phyloP scores from a whole-genome alignment of 1,284 basidiomycete genomes.

The Ceratobasidium sp. region DNA sequence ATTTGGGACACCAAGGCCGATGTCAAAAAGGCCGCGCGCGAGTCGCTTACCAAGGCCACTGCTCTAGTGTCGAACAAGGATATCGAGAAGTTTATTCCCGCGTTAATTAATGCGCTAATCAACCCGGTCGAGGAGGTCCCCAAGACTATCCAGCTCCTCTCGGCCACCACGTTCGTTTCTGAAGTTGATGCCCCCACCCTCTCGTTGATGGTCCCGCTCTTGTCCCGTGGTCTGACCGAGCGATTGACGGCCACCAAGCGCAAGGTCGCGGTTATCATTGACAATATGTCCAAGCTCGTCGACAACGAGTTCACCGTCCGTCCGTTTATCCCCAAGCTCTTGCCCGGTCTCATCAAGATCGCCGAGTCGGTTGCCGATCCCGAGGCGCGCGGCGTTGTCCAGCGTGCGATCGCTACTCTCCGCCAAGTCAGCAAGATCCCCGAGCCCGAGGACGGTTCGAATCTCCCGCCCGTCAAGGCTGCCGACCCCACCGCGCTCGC shows the following conservation, averaged over 20 bases:
- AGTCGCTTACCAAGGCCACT: conserved; percentile 92
- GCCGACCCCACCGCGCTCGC: conserved; percentile 77
- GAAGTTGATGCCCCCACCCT: conserved; percentile 99
- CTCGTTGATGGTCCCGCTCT: conserved; percentile 98
- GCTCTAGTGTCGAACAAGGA: conserved; percentile 99
- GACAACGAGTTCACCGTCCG: conserved; percentile 95
- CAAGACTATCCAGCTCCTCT: conserved; percentile 95
- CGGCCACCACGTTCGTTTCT: conserved; percentile 99
- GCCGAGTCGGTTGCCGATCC: conserved; percentile 93
- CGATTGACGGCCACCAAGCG: conserved; percentile 96
- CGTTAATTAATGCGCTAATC: conserved; percentile 96
- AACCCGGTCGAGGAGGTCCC: conserved; percentile 99
- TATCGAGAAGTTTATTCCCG: conserved; percentile 97
- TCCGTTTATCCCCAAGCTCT: conserved; percentile 94
- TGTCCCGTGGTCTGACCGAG: conserved; percentile 95
- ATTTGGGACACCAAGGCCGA: conserved; percentile 99
- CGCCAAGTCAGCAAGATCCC: conserved; percentile 93
- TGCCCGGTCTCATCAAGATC: conserved; percentile 95
- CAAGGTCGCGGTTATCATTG: conserved; percentile 95
- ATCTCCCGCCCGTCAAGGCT: conserved; percentile 86
- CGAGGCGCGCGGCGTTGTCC: conserved; percentile 91
- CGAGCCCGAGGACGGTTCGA: conserved; percentile 82
- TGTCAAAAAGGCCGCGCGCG: conserved; percentile 98
- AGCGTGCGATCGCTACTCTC: conserved; percentile 90
- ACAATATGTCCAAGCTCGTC: conserved; percentile 99